Evolutionary conservation across 1,139 yeast genomes (phyloP).

Genomic region (Citeromyces hawaiiensis): DNA sequence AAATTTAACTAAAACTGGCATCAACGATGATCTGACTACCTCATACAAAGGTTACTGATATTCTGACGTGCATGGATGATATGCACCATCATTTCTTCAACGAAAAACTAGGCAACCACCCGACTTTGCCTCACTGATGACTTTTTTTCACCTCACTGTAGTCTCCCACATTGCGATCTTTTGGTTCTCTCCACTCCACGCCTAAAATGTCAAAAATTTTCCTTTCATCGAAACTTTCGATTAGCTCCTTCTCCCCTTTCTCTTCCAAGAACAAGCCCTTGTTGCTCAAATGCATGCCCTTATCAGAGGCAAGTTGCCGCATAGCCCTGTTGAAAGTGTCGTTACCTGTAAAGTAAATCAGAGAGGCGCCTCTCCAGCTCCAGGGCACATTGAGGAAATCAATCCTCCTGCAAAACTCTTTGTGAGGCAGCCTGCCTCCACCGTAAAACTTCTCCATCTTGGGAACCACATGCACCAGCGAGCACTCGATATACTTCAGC

Average conservation of each 20-base stretch:
- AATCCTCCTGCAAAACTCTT: constrained; percentile 33
- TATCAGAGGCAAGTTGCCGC: constrained; percentile 28
- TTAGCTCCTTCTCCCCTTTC: constrained; percentile 9
- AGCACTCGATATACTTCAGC: constrained; percentile 19
- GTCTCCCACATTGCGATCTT: constrained; percentile 25
- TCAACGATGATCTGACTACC: too few species aligned
- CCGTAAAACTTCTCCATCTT: constrained; percentile 17
- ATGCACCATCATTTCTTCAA: too few species aligned
- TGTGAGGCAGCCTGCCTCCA: constrained; percentile 14
- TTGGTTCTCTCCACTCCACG: constrained; percentile 30
- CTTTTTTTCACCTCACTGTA: constrained; percentile 1
- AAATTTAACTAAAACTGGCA: too few species aligned
- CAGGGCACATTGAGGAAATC: constrained; percentile 41
- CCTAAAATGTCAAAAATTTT: constrained; percentile 33
- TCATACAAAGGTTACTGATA: too few species aligned
- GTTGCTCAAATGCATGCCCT: constrained; percentile 31
- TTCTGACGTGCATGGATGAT: too few species aligned
- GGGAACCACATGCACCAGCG: constrained; percentile 2
- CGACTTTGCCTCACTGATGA: not conserved
- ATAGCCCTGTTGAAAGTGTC: constrained; percentile 38
- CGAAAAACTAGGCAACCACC: too few species aligned
- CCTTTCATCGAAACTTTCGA: constrained; percentile 34
- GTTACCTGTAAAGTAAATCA: constrained; percentile 48
- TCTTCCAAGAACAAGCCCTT: constrained; percentile 27
- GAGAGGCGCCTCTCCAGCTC: constrained; percentile 35